Evolutionary conservation across 306 rosid genomes (phyloP), one percentile per base, ranked within the genome.

Genomic region (Chamaecrista fasciculata): DNA sequence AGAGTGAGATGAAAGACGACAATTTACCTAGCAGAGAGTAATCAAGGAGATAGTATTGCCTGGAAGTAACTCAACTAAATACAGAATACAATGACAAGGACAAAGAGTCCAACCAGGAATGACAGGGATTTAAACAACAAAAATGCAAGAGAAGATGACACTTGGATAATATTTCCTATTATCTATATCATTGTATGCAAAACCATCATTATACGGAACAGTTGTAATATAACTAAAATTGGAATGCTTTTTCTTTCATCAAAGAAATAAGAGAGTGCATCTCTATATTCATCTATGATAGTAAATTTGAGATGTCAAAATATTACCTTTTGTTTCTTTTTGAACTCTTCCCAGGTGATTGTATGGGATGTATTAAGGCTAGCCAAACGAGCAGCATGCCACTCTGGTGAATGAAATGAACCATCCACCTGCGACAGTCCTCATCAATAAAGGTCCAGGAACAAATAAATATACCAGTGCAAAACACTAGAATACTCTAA

Each of bases 331-430:
- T 95, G 97, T 71, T 95, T 95, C 91, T 74, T 72, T 62, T 95
- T 95, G 71, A 53, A 95, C 82, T 95, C 97, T 74, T 95, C 99
- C 99, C 99, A 95, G 48, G 99, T 95, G 24, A 95, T 69, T 2
- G 99, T 95, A 80, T 95, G 97, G 66, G 99, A 89, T 55, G 99
- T 95, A 64, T 91, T 91, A 50, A 95, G 96, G 89, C 97, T 95
- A 50, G 99, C 99, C 97, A 95, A 89, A 78, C 97, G 97, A 62
- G 99, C 99, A 70, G 97, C 99, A 89, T 95, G 99, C 99, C 99
- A 95, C 78, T 75, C 99, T 89, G 99, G 99, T 70, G 99, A 85
- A 91, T 95, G 99, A 89, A 95, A 95, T 84, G 99, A 95, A 91
- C 99, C 99, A 89, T 95, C 99, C 96, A 91, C 93, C 99, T 95